These are phyloP conservation scores for Adiantum capillusveneris DNA, from an alignment of 75 land plant genomes.

Conservation along the genomic window DNA sequence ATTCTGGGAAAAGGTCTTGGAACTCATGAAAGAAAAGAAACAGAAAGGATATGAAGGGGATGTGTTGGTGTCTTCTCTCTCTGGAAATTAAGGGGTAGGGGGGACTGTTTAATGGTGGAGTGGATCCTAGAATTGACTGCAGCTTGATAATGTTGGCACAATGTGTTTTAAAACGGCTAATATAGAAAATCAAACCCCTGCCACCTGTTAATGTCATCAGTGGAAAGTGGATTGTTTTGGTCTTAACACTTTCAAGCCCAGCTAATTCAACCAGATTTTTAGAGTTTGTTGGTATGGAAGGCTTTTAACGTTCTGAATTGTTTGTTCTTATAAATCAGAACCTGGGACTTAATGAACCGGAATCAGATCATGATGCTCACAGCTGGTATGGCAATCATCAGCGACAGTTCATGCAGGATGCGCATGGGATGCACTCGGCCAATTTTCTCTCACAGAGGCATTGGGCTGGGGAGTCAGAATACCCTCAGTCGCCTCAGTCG, in stretches of 20 bases:
- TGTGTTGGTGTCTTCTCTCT: no score
- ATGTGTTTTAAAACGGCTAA: no score
- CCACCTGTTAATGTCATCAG: no score
- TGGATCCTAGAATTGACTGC: no score
- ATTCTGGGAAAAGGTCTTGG: no score
- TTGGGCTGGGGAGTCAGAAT: background rate
- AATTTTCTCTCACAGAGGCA: background rate
- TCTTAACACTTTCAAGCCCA: background rate
- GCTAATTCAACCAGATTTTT: background rate
- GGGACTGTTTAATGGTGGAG: no score
- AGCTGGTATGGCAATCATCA: conserved; percentile 4
- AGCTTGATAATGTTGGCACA: no score
- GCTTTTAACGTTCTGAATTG: background rate
- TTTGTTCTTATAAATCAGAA: background rate
- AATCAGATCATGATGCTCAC: background rate
- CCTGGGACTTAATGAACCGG: background rate
- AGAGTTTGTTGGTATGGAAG: background rate
- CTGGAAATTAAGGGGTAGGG: no score
- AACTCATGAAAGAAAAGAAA: no score
- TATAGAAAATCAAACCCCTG: no score
- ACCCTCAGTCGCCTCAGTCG: background rate
- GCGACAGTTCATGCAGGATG: conserved; percentile 1
- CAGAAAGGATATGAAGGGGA: no score
- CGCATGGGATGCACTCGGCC: background rate
- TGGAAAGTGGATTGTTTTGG: no score